Percentiles rank a stretch among this genome's conserved stretches.
Evolutionary conservation across 2,329 filamentous ascomycete genomes (phyloP).

Genomic region (Ilyonectria destructans): DNA sequence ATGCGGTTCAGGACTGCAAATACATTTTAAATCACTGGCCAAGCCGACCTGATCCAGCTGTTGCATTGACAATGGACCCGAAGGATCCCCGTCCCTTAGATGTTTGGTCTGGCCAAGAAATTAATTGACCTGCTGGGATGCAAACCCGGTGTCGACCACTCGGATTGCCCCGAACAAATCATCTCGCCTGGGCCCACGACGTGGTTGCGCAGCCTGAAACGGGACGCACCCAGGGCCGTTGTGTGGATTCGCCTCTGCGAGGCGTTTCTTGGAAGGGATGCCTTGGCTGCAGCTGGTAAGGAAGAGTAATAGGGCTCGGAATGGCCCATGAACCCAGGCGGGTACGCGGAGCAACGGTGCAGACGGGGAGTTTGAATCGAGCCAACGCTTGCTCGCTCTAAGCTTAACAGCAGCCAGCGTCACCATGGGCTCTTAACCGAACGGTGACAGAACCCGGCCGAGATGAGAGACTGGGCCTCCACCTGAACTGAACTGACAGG

Average conservation of each 20-base stretch:
- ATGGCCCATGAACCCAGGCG: too few species aligned
- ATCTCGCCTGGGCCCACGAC: conserved; percentile 1
- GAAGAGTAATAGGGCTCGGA: neutral
- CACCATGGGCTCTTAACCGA: conserved; percentile 10
- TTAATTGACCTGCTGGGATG: conserved; percentile 24
- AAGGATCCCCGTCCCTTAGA: neutral
- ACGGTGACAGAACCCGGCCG: conserved; percentile 12
- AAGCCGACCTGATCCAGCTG: neutral
- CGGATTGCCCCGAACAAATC: conserved; percentile 4
- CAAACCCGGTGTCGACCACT: conserved; percentile 9
- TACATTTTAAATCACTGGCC: neutral
- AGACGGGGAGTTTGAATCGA: conserved; percentile 10
- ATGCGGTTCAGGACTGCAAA: neutral
- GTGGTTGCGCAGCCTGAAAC: conserved; percentile 26
- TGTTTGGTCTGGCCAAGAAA: conserved; percentile 23
- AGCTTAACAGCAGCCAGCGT: conserved; percentile 12
- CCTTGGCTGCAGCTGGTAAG: neutral
- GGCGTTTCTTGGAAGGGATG: neutral
- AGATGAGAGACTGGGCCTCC: conserved; percentile 5
- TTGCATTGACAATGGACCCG: conserved; percentile 13
- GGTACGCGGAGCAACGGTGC: too few species aligned
- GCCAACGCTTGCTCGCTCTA: conserved; percentile 1
- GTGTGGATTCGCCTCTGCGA: neutral
- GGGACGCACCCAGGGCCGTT: neutral
- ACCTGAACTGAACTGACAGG: neutral